phyloP scores from a whole-genome alignment of 2,329 filamentous ascomycete species.

The Aspergillus sp. region DNA sequence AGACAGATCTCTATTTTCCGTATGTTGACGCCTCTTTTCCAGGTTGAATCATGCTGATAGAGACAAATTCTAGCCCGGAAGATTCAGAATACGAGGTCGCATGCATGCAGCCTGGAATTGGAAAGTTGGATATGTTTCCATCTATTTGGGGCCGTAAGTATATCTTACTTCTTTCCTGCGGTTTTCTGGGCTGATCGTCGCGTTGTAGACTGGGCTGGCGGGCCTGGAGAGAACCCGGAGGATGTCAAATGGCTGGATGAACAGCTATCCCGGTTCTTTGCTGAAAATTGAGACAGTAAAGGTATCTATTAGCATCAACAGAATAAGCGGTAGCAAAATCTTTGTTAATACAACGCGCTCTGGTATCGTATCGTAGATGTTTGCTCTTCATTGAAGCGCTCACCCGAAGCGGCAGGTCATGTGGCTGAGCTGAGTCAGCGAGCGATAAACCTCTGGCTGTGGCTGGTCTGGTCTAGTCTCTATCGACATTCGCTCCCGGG shows the following conservation, averaged over 20 bases:
- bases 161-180: neutral
- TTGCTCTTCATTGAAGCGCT: too few relatives aligned
- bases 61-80: constrained; percentile 50
- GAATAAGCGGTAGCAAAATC: too few relatives aligned
- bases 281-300: constrained; percentile 3
- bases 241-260: constrained; percentile 68
- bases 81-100: constrained; percentile 68
- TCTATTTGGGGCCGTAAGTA: constrained; percentile 58
- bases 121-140: constrained; percentile 49
- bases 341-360: too few relatives aligned
- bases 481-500: neutral
- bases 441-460: neutral
- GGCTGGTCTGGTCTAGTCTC: neutral
- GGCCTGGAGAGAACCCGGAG: constrained; percentile 62
- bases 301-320: too few relatives aligned
- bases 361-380: too few relatives aligned
- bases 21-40: constrained; percentile 28
- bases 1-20: constrained; percentile 77
- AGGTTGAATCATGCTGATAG: neutral
- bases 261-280: constrained; percentile 50
- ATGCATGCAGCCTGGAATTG: constrained; percentile 55
- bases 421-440: neutral
- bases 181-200: constrained; percentile 10
- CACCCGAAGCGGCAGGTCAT: too few relatives aligned
- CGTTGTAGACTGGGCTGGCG: constrained; percentile 52